Evolutionary conservation across 352 stramenopile species (phyloP), one percentile per base, ranked within the genome.

Genomic region (Globisporangium spiculum): DNA sequence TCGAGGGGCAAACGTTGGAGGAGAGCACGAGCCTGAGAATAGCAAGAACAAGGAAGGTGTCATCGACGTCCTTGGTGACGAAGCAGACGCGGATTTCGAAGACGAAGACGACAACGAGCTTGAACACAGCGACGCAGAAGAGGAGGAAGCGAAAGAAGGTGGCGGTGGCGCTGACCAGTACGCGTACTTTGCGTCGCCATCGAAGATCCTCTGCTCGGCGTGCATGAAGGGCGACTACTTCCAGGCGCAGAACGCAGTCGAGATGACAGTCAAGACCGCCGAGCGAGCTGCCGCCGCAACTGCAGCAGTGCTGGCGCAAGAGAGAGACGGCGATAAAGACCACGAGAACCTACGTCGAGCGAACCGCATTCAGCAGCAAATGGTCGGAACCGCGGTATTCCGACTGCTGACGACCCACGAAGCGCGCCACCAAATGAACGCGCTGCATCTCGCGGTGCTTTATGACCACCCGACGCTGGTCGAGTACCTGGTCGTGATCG

Each of bases 221-320:
- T 94, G 86, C 70, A 76, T 94, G 52, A 89, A 91, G 68, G 86
- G 86, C 22, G 86, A 94, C 73, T 88, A 78, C 67, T 83, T 80
- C 60, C 83, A 92, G 65, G 86, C 79, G 24, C 84, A 91, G 56
- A 88, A 70, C 56, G 79, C 84, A 0, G 69, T 94, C 14, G 81
- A 89, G 58, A 86, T 89, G 69, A 75, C 80, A 3, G 67, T 92
- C 1, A 78, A 73, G 41, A 74, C 74, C 44, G 77, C 76, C 3
- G 36, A 60, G 46, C 58, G 65, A 36, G 46, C 61, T 27, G 41
- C 65, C 38, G 38, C 61, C 59, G 60, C 73, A 2, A 27, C 34
- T 6, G 54, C 34, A 4, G 27, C 27, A 14, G 1, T 34, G 12
- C 8, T 34, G 7, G 36, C n/a, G 54, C 54, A 60, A 34, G 54